These are phyloP conservation scores for Solanum rostratum DNA, from an alignment of 257 asterid species.

Conservation along the genomic window DNA sequence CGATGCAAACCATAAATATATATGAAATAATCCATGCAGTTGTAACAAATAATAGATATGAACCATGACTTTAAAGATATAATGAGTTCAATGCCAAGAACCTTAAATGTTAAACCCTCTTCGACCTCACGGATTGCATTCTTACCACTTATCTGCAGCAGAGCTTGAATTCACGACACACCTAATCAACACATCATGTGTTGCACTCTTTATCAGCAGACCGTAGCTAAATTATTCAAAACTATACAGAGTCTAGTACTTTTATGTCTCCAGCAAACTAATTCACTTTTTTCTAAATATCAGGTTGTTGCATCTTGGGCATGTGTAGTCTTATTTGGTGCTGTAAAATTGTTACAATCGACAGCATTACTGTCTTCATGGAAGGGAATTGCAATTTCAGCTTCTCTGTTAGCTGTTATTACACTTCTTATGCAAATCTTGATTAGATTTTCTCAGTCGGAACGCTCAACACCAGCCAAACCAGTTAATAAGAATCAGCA, in stretches of 20 bases:
- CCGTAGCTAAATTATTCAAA: neutral
- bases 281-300: neutral
- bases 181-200: neutral
- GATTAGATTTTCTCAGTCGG: conserved; percentile 83
- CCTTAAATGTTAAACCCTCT: too few relatives aligned
- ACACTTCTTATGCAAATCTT: conserved; percentile 75
- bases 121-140: too few relatives aligned
- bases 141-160: neutral
- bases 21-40: too few relatives aligned
- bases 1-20: too few relatives aligned
- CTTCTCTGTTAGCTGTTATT: conserved; percentile 35
- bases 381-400: conserved; percentile 60
- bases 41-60: too few relatives aligned
- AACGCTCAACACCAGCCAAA: conserved; percentile 52
- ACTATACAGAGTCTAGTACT: neutral
- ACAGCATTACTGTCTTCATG: conserved; percentile 69
- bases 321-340: conserved; percentile 35
- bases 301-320: conserved; percentile 86
- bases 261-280: neutral
- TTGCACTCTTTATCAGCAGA: neutral
- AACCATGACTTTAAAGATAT: too few relatives aligned
- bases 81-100: too few relatives aligned
- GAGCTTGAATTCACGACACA: neutral
- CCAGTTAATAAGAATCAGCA: conserved; percentile 14
- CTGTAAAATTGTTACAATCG: conserved; percentile 47